These are phyloP conservation scores for Xylaria sp. DNA, from an alignment of 2,329 filamentous ascomycete genomes.

Conservation along the genomic window DNA sequence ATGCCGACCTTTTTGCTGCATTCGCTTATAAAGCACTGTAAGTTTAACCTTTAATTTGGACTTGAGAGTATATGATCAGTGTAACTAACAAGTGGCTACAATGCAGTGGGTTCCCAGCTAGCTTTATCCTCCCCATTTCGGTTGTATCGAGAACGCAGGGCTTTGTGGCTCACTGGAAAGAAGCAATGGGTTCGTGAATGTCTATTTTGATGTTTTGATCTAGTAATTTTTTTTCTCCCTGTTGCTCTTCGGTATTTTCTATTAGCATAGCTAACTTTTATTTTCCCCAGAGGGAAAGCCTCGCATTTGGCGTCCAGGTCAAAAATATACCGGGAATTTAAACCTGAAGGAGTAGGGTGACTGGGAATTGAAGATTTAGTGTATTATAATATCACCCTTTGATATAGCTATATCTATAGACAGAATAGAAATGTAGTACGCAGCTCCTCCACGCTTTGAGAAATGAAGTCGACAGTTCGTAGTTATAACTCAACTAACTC, in stretches of 20 bases:
- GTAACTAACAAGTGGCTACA: constrained; percentile 11
- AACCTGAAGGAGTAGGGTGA: constrained; percentile 25
- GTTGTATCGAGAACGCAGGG: constrained; percentile 38
- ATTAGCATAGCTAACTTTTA: neutral
- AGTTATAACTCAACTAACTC: too few relatives aligned
- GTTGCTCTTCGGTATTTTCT: neutral
- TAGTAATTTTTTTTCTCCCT: neutral
- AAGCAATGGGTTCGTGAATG: constrained; percentile 37
- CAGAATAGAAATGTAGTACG: neutral
- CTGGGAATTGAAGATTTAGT: neutral
- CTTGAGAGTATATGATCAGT: neutral
- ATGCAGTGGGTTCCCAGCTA: constrained; percentile 34
- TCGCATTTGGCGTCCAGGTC: constrained; percentile 34
- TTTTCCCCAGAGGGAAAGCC: constrained; percentile 25
- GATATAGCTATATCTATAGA: neutral
- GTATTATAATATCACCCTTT: neutral
- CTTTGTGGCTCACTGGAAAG: constrained; percentile 41
- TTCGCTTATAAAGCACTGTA: constrained; percentile 40
- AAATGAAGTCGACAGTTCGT: too few relatives aligned
- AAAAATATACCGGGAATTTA: constrained; percentile 32
- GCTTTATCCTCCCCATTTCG: constrained; percentile 40
- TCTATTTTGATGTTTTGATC: neutral
- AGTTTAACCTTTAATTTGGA: neutral
- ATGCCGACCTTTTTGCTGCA: constrained; percentile 39
- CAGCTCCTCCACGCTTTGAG: neutral